phyloP scores from a whole-genome alignment of 768 basidiomycete genomes.

The Mycena pura region DNA sequence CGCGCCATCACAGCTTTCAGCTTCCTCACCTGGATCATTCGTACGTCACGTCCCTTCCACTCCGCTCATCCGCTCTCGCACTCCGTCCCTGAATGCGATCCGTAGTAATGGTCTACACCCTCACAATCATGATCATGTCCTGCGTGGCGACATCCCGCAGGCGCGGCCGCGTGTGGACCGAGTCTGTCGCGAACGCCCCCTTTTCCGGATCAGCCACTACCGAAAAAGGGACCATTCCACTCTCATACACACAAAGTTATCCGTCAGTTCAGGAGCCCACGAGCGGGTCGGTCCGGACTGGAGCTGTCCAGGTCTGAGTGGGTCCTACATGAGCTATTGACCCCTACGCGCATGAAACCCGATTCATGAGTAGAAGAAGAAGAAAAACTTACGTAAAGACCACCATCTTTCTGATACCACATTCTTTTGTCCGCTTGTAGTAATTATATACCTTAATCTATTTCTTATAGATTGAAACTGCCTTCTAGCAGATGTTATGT shows the following conservation, averaged over 20 bases:
- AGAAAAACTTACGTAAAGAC: no score
- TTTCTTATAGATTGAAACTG: no score
- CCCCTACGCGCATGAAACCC: no score
- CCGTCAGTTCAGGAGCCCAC: not conserved
- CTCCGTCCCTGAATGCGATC: not conserved
- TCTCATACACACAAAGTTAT: not conserved
- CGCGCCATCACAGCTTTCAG: not conserved
- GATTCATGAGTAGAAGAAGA: no score
- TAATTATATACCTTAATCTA: no score
- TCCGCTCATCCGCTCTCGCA: not conserved
- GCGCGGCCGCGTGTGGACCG: not conserved
- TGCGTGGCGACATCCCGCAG: not conserved
- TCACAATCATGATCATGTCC: not conserved
- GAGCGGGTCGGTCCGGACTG: not conserved
- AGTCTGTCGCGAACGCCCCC: not conserved
- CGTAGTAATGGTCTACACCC: not conserved
- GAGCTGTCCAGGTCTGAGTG: not conserved
- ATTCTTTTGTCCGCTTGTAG: no score
- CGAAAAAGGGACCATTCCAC: not conserved
- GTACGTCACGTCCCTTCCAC: not conserved
- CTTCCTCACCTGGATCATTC: not conserved
- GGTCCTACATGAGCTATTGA: not conserved
- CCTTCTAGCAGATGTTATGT: no score
- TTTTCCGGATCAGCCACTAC: not conserved
- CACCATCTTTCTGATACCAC: no score